Conservation (phyloP, 2,329 filamentous ascomycete species). For the Teratosphaeriaceae sp. region DNA sequence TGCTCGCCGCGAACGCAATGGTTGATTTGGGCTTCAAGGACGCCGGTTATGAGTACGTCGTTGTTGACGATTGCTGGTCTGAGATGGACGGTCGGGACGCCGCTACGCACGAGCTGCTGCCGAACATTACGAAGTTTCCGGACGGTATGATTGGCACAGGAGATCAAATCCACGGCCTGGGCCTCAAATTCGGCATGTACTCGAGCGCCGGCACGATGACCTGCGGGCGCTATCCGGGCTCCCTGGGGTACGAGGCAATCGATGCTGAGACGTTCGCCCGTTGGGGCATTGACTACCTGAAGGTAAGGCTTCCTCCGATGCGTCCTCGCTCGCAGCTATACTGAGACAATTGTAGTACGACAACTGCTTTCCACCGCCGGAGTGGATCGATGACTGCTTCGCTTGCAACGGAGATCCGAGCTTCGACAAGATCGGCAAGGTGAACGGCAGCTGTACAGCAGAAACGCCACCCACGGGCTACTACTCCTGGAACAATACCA, state of each 20-base stretch:
- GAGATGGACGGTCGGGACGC: constrained; percentile 46
- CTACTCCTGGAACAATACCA: constrained; percentile 12
- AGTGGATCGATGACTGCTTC: not conserved
- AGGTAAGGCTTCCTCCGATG: constrained; percentile 7
- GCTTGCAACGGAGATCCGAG: constrained; percentile 13
- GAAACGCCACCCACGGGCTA: constrained; percentile 9
- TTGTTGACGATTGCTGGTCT: constrained; percentile 56
- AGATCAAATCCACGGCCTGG: constrained; percentile 8
- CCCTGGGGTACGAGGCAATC: constrained; percentile 16
- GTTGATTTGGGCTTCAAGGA: constrained; percentile 46
- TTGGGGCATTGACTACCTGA: constrained; percentile 19
- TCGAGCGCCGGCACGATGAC: constrained; percentile 16
- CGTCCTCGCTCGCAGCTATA: not conserved
- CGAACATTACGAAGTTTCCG: constrained; percentile 24
- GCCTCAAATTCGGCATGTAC: constrained; percentile 13
- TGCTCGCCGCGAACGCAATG: constrained; percentile 42
- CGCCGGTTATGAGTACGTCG: constrained; percentile 52
- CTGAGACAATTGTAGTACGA: constrained; percentile 10
- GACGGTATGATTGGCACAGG: constrained; percentile 10
- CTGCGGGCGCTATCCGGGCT: constrained; percentile 19
- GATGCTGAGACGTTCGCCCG: constrained; percentile 15
- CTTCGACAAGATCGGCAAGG: constrained; percentile 23
- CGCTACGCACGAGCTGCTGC: constrained; percentile 31
- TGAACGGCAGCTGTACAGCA: constrained; percentile 17
- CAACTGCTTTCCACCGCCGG: constrained; percentile 14